Percentiles rank a stretch among this genome's conserved stretches.
phyloP scores from a whole-genome alignment of 257 asterid genomes.

The Jacaranda copaia region DNA sequence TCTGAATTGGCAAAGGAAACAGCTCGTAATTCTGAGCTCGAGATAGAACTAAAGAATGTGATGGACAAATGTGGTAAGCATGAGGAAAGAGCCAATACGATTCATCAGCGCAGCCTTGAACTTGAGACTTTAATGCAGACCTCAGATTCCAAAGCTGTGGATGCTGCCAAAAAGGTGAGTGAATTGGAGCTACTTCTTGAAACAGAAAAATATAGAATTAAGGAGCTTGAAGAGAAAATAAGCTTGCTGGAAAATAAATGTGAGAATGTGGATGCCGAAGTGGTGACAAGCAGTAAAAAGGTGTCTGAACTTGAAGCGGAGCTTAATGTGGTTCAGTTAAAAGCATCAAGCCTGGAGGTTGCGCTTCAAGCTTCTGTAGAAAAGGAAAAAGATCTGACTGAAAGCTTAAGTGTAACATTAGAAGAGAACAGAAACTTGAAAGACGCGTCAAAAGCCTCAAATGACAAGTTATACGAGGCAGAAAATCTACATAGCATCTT shows the following conservation, averaged over 20 bases:
- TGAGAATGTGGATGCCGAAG: slow-evolving; percentile 58
- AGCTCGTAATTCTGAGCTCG: slow-evolving; percentile 65
- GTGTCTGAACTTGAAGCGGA: slow-evolving; percentile 73
- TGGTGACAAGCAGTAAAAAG: slow-evolving; percentile 50
- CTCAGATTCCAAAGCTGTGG: slow-evolving; percentile 74
- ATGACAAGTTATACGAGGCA: slow-evolving; percentile 70
- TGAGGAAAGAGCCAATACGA: slow-evolving; percentile 65
- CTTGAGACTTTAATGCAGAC: slow-evolving; percentile 73
- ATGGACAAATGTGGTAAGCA: slow-evolving; percentile 65
- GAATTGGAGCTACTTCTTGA: slow-evolving; percentile 81
- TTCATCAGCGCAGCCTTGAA: slow-evolving; percentile 73
- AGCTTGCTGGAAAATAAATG: slow-evolving; percentile 61
- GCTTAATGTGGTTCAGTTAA: slow-evolving; percentile 62
- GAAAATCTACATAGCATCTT: slow-evolving; percentile 65
- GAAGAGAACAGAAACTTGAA: slow-evolving; percentile 75
- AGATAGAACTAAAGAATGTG: slow-evolving; percentile 64
- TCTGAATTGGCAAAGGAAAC: slow-evolving; percentile 58
- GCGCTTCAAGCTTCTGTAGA: slow-evolving; percentile 65
- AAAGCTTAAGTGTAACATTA: slow-evolving; percentile 46
- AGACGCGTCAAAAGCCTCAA: slow-evolving; percentile 51
- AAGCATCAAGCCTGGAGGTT: slow-evolving; percentile 72
- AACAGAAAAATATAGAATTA: slow-evolving; percentile 74
- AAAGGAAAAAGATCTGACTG: slow-evolving; percentile 67
- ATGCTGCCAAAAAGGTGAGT: slow-evolving; percentile 59
- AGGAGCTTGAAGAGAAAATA: slow-evolving; percentile 88